A percentile compares a stretch with the other conserved stretches of the same genome.
Conservation (phyloP, 495 filamentous ascomycete species). For the Penicillium goetzii region DNA sequence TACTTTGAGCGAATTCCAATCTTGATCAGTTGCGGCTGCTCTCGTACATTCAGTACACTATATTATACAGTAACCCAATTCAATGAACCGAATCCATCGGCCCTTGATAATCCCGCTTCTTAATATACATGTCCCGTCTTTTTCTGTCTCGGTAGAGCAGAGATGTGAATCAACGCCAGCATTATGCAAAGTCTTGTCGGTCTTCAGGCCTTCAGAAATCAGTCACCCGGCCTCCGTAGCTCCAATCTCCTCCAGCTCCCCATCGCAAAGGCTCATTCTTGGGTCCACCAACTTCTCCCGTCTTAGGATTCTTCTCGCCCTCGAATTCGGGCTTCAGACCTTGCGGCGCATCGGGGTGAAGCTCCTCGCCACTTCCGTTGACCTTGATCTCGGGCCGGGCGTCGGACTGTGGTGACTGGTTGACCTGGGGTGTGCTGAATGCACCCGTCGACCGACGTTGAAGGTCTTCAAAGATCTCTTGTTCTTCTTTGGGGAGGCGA, state of each 20-base stretch:
- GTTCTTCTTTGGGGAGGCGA: conserved; percentile 82
- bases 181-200: conserved; percentile 20
- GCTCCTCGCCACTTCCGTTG: conserved; percentile 58
- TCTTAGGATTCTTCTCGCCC: conserved; percentile 89
- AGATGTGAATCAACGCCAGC: conserved; percentile 26
- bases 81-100: neutral
- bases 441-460: conserved; percentile 73
- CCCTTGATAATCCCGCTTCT: neutral
- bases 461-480: conserved; percentile 89
- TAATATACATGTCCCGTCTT: neutral
- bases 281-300: conserved; percentile 93
- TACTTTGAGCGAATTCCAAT: conserved; percentile 5
- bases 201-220: conserved; percentile 67
- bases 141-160: neutral
- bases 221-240: conserved; percentile 92
- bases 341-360: conserved; percentile 70
- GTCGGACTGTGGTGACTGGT: conserved; percentile 34
- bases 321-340: conserved; percentile 92
- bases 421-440: conserved; percentile 65
- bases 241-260: conserved; percentile 85
- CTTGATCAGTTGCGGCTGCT: neutral
- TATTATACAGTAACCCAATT: neutral
- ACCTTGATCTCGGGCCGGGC: conserved; percentile 49
- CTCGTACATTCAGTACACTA: neutral
- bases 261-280: conserved; percentile 97